Conservation (phyloP, 495 filamentous ascomycete species). For the Jackrogersella minutella region DNA sequence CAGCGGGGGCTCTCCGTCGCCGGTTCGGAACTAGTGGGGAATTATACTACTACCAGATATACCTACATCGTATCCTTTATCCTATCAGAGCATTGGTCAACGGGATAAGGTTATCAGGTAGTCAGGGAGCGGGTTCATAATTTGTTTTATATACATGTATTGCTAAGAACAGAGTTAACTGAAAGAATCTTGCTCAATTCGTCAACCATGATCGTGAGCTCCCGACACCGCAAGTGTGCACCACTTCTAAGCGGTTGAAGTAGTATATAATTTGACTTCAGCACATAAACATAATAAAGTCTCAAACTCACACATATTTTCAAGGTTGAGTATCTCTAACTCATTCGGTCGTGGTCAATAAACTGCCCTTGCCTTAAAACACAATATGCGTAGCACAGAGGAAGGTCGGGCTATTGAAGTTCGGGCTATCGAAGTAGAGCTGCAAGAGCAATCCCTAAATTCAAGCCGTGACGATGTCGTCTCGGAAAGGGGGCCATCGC, state of each 20-base stretch:
- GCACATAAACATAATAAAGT: not conserved
- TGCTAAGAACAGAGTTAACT: not conserved
- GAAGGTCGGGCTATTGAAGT: not conserved
- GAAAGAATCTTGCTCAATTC: not conserved
- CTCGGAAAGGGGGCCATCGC: not conserved
- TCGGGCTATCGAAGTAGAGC: not conserved
- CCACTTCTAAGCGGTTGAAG: not conserved
- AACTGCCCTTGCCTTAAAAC: not conserved
- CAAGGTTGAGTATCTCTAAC: not conserved
- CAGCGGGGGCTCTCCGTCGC: not conserved
- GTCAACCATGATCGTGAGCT: not conserved
- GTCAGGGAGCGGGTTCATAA: too few species aligned
- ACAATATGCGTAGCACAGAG: not conserved
- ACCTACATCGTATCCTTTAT: too few species aligned
- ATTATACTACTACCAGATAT: too few species aligned
- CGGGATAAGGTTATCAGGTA: too few species aligned
- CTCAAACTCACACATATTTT: too few species aligned
- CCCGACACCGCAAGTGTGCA: not conserved
- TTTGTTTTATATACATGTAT: not conserved
- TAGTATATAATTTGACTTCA: too few species aligned
- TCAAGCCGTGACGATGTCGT: not conserved
- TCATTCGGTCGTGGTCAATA: not conserved
- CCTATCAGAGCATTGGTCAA: too few species aligned
- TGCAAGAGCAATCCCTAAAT: not conserved
- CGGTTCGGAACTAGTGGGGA: not conserved